Evolutionary conservation across 352 stramenopile genomes (phyloP).

Genomic region (Phytopythium sindhum): DNA sequence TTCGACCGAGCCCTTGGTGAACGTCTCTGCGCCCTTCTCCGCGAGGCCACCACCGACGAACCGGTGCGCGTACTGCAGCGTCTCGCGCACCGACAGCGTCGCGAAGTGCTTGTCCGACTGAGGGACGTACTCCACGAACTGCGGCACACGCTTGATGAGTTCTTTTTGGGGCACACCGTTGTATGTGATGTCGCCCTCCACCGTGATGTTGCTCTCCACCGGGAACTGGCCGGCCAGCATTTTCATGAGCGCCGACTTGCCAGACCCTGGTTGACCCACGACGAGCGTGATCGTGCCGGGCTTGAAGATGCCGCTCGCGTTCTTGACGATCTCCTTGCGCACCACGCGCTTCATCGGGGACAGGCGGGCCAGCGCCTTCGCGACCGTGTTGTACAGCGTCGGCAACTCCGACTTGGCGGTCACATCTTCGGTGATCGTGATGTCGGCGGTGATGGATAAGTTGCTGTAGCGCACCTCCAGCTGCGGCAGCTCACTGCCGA

Average conservation of each 20-base stretch:
- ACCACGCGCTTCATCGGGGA: conserved; percentile 11
- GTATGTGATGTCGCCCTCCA: conserved; percentile 24
- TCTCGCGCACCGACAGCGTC: conserved; percentile 20
- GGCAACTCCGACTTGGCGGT: conserved; percentile 26
- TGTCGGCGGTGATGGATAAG: conserved; percentile 29
- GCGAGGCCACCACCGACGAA: conserved; percentile 32
- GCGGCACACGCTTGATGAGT: conserved; percentile 14
- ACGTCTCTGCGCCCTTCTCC: conserved; percentile 15
- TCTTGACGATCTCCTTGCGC: conserved; percentile 21
- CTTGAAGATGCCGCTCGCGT: conserved; percentile 22
- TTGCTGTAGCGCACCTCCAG: conserved; percentile 28
- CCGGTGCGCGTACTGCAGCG: conserved; percentile 54
- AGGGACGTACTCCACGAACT: conserved; percentile 21
- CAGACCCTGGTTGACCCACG: conserved; percentile 14
- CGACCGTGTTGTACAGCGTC: conserved; percentile 24
- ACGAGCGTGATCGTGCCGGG: conserved; percentile 21
- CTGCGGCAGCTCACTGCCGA: conserved; percentile 18
- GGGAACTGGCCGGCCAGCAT: conserved; percentile 20
- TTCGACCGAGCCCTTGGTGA: conserved; percentile 19
- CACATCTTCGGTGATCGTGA: conserved; percentile 19
- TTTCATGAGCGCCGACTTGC: conserved; percentile 26
- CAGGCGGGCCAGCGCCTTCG: conserved; percentile 7
- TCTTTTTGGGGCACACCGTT: conserved; percentile 15
- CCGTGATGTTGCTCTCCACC: conserved; percentile 14
- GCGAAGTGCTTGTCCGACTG: conserved; percentile 44